Evolutionary conservation across 225 moss, liverwort and hornwort species (phyloP), one percentile per base, ranked within the genome.

Genomic region (Physcomitrellopsis africana): DNA sequence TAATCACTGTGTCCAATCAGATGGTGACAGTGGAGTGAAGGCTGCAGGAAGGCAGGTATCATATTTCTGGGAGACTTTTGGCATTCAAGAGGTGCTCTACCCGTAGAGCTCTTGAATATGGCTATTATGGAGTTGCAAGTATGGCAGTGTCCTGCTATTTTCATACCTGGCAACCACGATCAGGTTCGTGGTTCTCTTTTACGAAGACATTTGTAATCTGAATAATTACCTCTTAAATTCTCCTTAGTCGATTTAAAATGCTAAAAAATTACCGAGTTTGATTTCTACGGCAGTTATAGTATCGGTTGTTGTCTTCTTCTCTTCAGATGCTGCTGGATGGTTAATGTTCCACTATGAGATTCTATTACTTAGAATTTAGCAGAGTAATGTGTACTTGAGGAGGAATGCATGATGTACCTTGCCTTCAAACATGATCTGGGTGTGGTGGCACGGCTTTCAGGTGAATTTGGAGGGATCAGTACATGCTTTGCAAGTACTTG

Each of bases 111-210:
- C 65, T 81, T 99, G 63, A 99, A 99, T 70, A 77, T 90, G 77
- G 95, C 87, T 2, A 74, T 99, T 22, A 19, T 82, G 80, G 87
- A 93, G 83, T 87, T 99, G 74, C 83, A 85, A 42, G 80, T 84
- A 43, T 99, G 99, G 99, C 83, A 88, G 44, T 83, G 99, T 72
- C 99, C 99, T 67, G 85, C 99, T 69, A 86, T 95, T 65, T 99
- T 99, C 70, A 93, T 99, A 42, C 99, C 99, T 16, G 95, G 99
- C 42, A 99, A 99, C 79, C 99, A 99, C 72, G 95, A 99, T 74
- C 99, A 99, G 99, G 99, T 99, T 46, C 23, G 70, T 65, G 51
- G 18, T 1, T 60, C 24, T 3, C 10, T 24, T 32, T 11, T 23
- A 52, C 55, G 43, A 68, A 5, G 48, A 60, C 63, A 70, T 54